Conservation (phyloP, 352 stramenopile genomes). For the Discostella stelligera region DNA sequence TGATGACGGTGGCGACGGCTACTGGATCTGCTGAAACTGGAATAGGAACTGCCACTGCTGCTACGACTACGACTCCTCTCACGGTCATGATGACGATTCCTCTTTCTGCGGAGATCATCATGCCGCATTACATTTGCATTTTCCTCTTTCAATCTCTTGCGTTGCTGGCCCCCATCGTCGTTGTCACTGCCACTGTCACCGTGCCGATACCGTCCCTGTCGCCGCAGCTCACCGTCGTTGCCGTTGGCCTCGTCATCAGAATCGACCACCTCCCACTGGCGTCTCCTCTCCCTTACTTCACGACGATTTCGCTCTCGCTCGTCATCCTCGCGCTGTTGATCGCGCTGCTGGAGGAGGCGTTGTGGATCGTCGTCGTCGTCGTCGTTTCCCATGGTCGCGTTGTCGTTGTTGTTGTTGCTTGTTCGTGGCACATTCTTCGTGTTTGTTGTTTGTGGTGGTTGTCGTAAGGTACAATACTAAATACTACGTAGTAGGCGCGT, state of each 20-base stretch:
- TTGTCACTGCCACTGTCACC: slow-evolving; percentile 11
- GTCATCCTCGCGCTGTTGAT: slow-evolving; percentile 30
- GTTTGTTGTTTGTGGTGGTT: too few relatives aligned
- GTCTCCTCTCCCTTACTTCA: slow-evolving; percentile 56
- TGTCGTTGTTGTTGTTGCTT: too few relatives aligned
- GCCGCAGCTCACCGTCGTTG: too few relatives aligned
- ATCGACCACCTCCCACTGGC: slow-evolving; percentile 71
- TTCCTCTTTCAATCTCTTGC: too few relatives aligned
- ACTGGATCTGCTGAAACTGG: slow-evolving; percentile 15
- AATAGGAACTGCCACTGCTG: slow-evolving; percentile 11
- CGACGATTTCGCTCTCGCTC: slow-evolving; percentile 51
- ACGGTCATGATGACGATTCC: background rate
- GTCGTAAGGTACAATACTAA: too few relatives aligned
- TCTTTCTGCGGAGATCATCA: too few relatives aligned
- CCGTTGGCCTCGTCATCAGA: slow-evolving; percentile 28
- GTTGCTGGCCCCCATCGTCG: slow-evolving; percentile 8
- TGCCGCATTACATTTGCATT: too few relatives aligned
- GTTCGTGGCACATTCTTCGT: too few relatives aligned
- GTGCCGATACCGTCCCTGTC: too few relatives aligned
- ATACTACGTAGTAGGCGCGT: too few relatives aligned
- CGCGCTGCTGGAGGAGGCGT: background rate
- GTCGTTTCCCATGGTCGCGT: slow-evolving; percentile 20
- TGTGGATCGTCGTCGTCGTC: slow-evolving; percentile 13
- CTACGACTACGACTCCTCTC: slow-evolving; percentile 13
- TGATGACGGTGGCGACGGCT: slow-evolving; percentile 14